Evolutionary conservation across 139 green algal genomes (phyloP), one percentile per base, ranked within the genome.

Genomic region (Chlorella sp.): DNA sequence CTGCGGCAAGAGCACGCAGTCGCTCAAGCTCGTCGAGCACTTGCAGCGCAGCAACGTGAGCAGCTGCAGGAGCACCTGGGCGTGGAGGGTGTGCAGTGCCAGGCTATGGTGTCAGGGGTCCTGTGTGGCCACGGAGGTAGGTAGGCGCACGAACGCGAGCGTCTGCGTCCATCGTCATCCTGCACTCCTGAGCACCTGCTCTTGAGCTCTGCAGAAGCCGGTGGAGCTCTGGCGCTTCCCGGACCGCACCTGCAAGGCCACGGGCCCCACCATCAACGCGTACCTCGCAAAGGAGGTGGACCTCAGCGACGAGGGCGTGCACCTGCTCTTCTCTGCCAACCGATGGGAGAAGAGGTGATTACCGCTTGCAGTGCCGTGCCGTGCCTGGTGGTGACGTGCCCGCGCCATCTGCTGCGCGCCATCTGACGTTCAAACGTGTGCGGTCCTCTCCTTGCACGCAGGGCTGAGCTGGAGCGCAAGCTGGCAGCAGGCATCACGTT

Each of bases 1-100:
- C 0, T 93, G 89, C 50, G 95, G 95, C 30, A 99, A 99, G 80
- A 96, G 81, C n/a, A 98, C 95, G 2, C 95, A 99, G 72, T 87
- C 74, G 31, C 55, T 75, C 30, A 77, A 83, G 66, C 79, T 99
- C 4, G 86, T 94, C 5, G 77, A 92, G 30, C 32, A 87, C 30
- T 72, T 98, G n/a, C 69, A 79, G n/a, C n/a, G n/a, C n/a, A n/a
- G n/a, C n/a, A n/a, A n/a, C n/a, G n/a, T n/a, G n/a, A n/a, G n/a
- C n/a, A n/a, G n/a, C n/a, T n/a, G n/a, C n/a, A n/a, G n/a, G n/a
- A n/a, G n/a, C n/a, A n/a, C n/a, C n/a, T n/a, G n/a, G n/a, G n/a
- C n/a, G n/a, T n/a, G n/a, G n/a, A n/a, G n/a, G n/a, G n/a, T n/a
- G n/a, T n/a, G n/a, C n/a, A n/a, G n/a, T n/a, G n/a, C n/a, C n/a